phyloP scores from a whole-genome alignment of 805 yeast genomes.

The Candida lessepsii region DNA sequence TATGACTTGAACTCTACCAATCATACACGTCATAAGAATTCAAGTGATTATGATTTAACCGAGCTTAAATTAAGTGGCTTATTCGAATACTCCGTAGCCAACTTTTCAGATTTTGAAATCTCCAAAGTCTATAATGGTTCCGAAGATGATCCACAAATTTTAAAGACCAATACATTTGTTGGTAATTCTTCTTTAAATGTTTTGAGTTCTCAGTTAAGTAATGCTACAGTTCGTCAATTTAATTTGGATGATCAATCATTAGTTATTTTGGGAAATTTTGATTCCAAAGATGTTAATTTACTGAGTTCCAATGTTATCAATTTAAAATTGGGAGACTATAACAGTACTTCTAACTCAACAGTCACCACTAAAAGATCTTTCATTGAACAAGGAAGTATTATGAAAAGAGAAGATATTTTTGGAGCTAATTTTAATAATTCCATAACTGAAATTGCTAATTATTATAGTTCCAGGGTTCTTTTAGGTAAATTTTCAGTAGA shows the following conservation, averaged over 20 bases:
- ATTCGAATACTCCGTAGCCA: constrained; percentile 75
- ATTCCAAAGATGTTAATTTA: constrained; percentile 31
- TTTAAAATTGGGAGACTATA: constrained; percentile 27
- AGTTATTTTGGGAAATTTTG: constrained; percentile 48
- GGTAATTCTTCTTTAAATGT: constrained; percentile 41
- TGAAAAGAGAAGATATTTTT: constrained; percentile 22
- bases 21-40: constrained; percentile 20
- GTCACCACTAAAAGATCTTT: constrained; percentile 19
- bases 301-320: constrained; percentile 28
- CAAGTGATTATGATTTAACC: constrained; percentile 16
- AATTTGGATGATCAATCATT: constrained; percentile 32
- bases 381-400: too few species aligned
- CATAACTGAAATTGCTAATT: constrained; percentile 21
- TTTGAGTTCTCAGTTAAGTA: constrained; percentile 29
- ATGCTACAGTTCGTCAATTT: constrained; percentile 37
- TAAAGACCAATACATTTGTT: constrained; percentile 33
- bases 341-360: constrained; percentile 32
- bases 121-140: constrained; percentile 22
- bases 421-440: constrained; percentile 34
- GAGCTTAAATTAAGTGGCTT: constrained; percentile 62
- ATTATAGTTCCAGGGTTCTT: constrained; percentile 23
- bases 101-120: constrained; percentile 48
- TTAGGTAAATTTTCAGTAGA: constrained; percentile 34
- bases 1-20: constrained; percentile 26
- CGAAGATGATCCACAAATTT: constrained; percentile 22